phyloP scores from a whole-genome alignment of 163 green algal species.

The Chlamydomonas reinhardtii region DNA sequence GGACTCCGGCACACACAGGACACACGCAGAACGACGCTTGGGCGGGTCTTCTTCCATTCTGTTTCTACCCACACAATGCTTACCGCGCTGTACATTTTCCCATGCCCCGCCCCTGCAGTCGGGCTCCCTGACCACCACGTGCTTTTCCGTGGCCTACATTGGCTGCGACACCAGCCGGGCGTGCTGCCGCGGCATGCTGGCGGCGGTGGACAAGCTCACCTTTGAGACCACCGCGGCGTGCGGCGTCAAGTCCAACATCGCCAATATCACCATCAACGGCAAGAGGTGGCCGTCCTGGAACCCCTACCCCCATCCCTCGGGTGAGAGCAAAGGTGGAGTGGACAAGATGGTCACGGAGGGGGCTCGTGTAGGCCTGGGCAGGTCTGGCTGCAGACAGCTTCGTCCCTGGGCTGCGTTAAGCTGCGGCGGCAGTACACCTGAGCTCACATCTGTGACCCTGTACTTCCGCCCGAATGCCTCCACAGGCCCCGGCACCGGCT shows the following conservation, averaged over 20 bases:
- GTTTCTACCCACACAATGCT: no score
- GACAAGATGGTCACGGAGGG: no score
- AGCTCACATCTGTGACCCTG: no score
- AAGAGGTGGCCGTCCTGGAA: background rate
- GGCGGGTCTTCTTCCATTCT: no score
- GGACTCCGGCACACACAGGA: no score
- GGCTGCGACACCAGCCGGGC: constrained; percentile 12
- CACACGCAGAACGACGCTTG: no score
- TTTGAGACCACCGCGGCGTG: constrained; percentile 6
- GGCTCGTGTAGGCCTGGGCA: no score
- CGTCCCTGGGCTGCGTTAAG: no score
- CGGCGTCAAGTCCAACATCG: background rate
- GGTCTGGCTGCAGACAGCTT: no score
- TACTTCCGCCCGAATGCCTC: no score
- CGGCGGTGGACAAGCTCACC: background rate
- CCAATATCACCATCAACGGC: background rate
- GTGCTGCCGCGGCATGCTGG: background rate
- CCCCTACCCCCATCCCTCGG: constrained; percentile 2
- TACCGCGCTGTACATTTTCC: no score
- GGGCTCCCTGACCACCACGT: background rate
- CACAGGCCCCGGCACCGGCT: background rate
- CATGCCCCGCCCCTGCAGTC: background rate
- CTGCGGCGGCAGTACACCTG: no score
- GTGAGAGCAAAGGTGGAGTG: background rate
- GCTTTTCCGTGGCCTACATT: constrained; percentile 18